phyloP scores from a whole-genome alignment of 805 yeast species.

The Debaryomyces maramus region DNA sequence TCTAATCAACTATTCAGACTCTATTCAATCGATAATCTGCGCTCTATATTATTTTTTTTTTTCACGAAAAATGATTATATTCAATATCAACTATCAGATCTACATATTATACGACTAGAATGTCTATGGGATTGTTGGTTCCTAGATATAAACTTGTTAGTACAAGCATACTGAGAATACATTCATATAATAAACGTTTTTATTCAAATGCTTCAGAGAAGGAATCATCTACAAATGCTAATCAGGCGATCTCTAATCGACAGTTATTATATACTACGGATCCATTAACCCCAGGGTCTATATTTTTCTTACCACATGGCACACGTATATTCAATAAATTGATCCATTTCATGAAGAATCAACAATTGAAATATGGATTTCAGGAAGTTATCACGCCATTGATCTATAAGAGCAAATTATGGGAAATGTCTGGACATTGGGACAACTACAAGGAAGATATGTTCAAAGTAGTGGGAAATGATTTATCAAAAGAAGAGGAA shows the following conservation, averaged over 20 bases:
- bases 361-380: constrained; percentile 78
- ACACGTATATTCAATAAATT: constrained; percentile 80
- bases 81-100: too few relatives aligned
- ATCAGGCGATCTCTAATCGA: constrained; percentile 51
- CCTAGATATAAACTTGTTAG: background rate
- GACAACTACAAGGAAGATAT: constrained; percentile 90
- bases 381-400: constrained; percentile 92
- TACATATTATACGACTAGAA: background rate
- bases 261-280: constrained; percentile 82
- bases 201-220: constrained; percentile 7
- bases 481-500: constrained; percentile 27
- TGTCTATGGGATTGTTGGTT: background rate
- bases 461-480: constrained; percentile 79
- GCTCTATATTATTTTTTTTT: too few relatives aligned
- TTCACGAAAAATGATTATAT: too few relatives aligned
- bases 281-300: constrained; percentile 84
- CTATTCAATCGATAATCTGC: too few relatives aligned
- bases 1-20: too few relatives aligned
- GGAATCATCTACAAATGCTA: constrained; percentile 35
- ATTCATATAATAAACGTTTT: background rate
- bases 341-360: constrained; percentile 79
- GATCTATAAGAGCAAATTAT: constrained; percentile 75
- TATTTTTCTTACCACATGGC: constrained; percentile 92
- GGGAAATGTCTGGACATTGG: constrained; percentile 97
- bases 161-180: background rate